Evolutionary conservation across 106 monocot genomes (phyloP).

Genomic region (Allium cepa): DNA sequence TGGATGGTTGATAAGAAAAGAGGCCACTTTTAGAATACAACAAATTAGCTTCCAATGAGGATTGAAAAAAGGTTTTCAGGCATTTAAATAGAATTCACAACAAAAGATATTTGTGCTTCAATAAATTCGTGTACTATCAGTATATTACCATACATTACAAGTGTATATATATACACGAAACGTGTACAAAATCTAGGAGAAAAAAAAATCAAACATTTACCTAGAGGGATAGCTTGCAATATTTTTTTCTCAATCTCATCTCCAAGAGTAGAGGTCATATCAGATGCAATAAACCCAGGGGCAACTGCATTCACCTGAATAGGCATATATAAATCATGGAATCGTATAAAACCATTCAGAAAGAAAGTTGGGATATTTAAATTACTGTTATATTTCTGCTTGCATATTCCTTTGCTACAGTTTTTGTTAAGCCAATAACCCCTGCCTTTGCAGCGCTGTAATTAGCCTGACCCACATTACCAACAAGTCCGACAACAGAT

Average conservation of each 20-base stretch:
- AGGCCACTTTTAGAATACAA: no score
- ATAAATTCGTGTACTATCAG: no score
- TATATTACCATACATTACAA: no score
- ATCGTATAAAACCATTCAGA: no score
- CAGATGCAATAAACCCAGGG: slow-evolving; percentile 88
- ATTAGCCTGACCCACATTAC: slow-evolving; percentile 75
- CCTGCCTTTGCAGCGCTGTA: slow-evolving; percentile 90
- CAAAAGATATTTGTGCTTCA: no score
- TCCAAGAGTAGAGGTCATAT: slow-evolving; percentile 73
- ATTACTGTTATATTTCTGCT: slow-evolving; percentile 86
- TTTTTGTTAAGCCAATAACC: slow-evolving; percentile 76
- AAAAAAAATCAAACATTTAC: slow-evolving; percentile 17
- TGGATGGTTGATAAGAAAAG: no score
- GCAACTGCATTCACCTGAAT: slow-evolving; percentile 81
- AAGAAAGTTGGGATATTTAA: not conserved
- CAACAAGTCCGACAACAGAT: slow-evolving; percentile 75
- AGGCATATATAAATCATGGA: not conserved
- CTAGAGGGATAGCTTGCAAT: slow-evolving; percentile 55
- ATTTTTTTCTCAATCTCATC: slow-evolving; percentile 75
- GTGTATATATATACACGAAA: no score
- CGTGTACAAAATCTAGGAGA: not conserved
- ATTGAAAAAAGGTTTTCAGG: no score
- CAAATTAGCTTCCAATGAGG: no score
- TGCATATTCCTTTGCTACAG: slow-evolving; percentile 72
- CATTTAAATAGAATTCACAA: no score